Base-by-base conservation (phyloP, 352 stramenopile species). In the Phytophthora sansomeana region DNA sequence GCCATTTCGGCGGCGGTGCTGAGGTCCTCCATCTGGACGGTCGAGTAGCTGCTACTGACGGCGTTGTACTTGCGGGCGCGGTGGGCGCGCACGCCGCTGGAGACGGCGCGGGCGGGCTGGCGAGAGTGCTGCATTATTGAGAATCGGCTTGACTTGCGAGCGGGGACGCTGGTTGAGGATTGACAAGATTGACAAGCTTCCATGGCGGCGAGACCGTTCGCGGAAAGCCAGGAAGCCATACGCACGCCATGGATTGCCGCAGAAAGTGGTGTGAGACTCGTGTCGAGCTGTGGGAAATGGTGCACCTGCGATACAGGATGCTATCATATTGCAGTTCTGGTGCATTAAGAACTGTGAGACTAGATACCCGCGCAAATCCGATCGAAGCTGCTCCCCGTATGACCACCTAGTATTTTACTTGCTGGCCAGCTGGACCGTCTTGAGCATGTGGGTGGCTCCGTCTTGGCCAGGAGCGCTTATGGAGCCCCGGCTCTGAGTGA, bases 161-260 rank as follows among this genome's bases (percentile, higher is more conserved):
- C 7, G n/a, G 29, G 30, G 42, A 14, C 33, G 62, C 54, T 42
- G n/a, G 11, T 64, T 68, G 50, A 16, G 29, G 49, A 72, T 63
- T 75, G 67, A 62, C 5, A 29, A 21, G 33, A n/a, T 38, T 26
- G 9, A 67, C 19, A 19, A 19, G 3, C 42, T 69, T 53, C 36
- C 35, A 49, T 50, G 30, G 1, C 13, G n/a, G n/a, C 24, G 35
- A 33, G 58, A 68, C 36, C 29, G 21, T 72, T 72, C 53, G 47
- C 46, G 53, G 36, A 53, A 63, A 72, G 50, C 58, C 64, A 72
- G 28, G 50, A 72, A 61, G 19, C 24, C 42, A 42, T 17, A 50
- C 38, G 64, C 58, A 73, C 51, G 65, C 44, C 26, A 36, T 17
- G 35, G 67, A 71, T 70, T 69, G 52, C 47, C 46, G 8, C 30